Base-by-base conservation (phyloP, 2,329 filamentous ascomycete genomes). In the Macrophomina phaseolina region DNA sequence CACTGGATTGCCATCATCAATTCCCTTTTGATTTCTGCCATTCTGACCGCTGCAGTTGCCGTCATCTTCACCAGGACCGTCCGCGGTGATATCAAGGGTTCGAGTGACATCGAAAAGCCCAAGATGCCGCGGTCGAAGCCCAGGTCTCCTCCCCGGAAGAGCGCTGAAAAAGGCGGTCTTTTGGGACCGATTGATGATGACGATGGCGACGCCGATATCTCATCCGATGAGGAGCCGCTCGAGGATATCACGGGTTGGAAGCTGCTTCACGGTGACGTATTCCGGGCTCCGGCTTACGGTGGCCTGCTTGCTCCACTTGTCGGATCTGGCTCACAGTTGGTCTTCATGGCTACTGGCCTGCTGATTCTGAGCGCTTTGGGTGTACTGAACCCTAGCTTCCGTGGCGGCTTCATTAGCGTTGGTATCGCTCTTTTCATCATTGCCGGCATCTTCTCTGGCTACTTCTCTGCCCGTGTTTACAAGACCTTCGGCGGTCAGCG, bases 1-100 rank as follows among this genome's bases (percentile, higher is more conserved):
- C 93, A 97, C 76, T 96, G 92, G 91, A 84, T 97, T 66, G 92
- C 93, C 42, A 94, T 97, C 69, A 79, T 95, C 77, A 97, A 96
- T 80, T 95, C 92, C 0, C 79, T 97, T 70, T 90, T 93, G 70
- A 95, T 97, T 70, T 92, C 90, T 60, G 90, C 90, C 6, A 82
- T 95, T 42, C 82, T 97, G 49, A 93, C 91, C 1, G 89, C 90
- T 18, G 89, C 93, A 42, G 91, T 95, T 30, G 87, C 92, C 67
- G 91, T 96, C 75, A 94, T 97, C 68, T 83, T 95, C 72, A 86
- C 91, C 36, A 88, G 91, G 72, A 96, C 93, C 0, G 87, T 94
- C 58, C 87, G 90, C 65, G 88, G 89, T 53, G 92, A 96, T 71
- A 91, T 94, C 77, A 93, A 91, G 79, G 87, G 85, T 23, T 90